These are phyloP conservation scores for Eimeria maxima DNA, from an alignment of 169 alveolate genomes.

Conservation along the genomic window DNA sequence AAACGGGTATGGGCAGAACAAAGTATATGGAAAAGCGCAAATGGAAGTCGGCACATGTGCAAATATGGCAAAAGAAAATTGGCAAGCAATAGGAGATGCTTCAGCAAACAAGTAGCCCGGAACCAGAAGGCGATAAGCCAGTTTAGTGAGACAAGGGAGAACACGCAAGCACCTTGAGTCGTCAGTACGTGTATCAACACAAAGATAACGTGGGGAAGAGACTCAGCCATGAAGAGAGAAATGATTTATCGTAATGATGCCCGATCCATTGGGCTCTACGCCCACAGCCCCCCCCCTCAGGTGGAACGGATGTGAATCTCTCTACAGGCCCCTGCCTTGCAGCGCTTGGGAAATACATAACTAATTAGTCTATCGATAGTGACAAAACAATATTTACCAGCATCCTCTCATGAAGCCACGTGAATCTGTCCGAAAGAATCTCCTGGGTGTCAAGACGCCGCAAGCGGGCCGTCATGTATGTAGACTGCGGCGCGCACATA, in stretches of 20 bases:
- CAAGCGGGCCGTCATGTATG: slow-evolving; percentile 74
- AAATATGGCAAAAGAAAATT: neutral
- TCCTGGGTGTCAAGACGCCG: slow-evolving; percentile 79
- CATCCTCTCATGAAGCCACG: slow-evolving; percentile 86
- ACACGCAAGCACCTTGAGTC: neutral
- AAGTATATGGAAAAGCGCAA: neutral
- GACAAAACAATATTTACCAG: slow-evolving; percentile 66
- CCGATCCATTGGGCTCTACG: neutral
- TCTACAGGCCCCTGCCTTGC: neutral
- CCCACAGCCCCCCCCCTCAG: neutral
- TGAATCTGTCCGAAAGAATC: slow-evolving; percentile 83
- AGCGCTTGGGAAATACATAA: neutral
- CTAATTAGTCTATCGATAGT: neutral
- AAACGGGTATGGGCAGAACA: neutral
- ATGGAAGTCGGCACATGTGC: neutral
- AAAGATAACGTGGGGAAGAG: neutral
- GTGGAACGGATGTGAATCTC: neutral
- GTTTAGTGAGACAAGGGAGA: neutral
- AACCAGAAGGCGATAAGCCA: neutral
- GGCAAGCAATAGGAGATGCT: neutral
- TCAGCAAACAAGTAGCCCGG: neutral
- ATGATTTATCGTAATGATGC: neutral
- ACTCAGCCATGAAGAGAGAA: neutral
- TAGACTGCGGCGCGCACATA: slow-evolving; percentile 57
- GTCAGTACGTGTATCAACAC: neutral